Conservation (phyloP, 2,329 filamentous ascomycete genomes). For the Xenosphaeropsis pyriputrescens region DNA sequence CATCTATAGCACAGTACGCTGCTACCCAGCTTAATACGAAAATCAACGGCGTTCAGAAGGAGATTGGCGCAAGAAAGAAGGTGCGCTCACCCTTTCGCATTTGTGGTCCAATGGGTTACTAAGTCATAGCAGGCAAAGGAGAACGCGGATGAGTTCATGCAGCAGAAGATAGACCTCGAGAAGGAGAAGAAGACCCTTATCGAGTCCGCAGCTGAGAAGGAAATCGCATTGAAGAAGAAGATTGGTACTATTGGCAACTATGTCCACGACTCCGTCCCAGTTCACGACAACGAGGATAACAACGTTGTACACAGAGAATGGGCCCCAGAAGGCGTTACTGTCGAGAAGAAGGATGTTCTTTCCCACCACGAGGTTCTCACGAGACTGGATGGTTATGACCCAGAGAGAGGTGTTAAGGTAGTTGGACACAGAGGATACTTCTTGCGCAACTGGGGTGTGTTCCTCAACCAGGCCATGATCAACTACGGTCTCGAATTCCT, state of each 20-base stretch:
- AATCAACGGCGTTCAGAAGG: conserved; percentile 82
- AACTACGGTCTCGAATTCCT: conserved; percentile 93
- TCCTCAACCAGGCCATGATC: conserved; percentile 82
- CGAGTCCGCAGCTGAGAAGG: conserved; percentile 62
- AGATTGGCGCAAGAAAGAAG: conserved; percentile 88
- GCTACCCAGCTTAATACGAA: conserved; percentile 68
- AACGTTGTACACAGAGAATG: conserved; percentile 67
- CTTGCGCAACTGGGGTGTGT: conserved; percentile 76
- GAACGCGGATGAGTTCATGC: conserved; percentile 65
- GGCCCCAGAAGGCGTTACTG: conserved; percentile 59
- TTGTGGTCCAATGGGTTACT: neutral
- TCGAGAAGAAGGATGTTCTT: conserved; percentile 63
- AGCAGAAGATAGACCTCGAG: conserved; percentile 64
- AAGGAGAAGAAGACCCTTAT: conserved; percentile 71
- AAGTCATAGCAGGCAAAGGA: conserved; percentile 53
- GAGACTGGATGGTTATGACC: conserved; percentile 81
- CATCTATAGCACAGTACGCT: conserved; percentile 48
- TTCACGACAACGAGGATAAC: conserved; percentile 74
- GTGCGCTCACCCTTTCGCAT: conserved; percentile 19
- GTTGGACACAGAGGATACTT: conserved; percentile 93
- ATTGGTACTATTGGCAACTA: conserved; percentile 78
- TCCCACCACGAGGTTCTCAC: conserved; percentile 92
- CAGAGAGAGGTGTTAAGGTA: conserved; percentile 83
- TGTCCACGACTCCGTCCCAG: conserved; percentile 76
- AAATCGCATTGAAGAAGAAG: conserved; percentile 59